These are phyloP conservation scores for Aspergillus unguis DNA, from an alignment of 2,329 filamentous ascomycete genomes.

Conservation along the genomic window DNA sequence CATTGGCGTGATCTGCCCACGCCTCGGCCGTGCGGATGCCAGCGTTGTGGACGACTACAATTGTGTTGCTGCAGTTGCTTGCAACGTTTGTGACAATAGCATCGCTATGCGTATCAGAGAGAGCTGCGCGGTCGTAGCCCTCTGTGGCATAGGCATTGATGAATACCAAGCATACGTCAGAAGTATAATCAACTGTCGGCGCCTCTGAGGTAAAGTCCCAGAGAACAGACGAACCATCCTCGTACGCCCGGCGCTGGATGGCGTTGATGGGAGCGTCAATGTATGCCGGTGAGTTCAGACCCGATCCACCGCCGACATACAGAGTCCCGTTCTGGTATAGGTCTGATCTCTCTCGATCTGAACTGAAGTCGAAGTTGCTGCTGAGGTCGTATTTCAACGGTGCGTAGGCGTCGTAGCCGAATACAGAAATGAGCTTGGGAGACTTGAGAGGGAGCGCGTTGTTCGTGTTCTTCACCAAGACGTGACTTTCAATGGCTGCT, in stretches of 20 bases:
- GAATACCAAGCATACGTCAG: conserved; percentile 49
- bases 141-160: conserved; percentile 51
- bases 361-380: background rate
- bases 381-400: conserved; percentile 7
- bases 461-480: conserved; percentile 52
- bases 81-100: conserved; percentile 56
- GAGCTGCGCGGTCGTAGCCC: conserved; percentile 32
- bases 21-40: conserved; percentile 54
- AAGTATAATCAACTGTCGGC: conserved; percentile 16
- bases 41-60: conserved; percentile 64
- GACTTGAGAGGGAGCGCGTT: conserved; percentile 47
- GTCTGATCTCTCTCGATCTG: background rate
- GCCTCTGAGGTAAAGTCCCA: conserved; percentile 20
- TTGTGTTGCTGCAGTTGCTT: conserved; percentile 57
- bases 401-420: conserved; percentile 25
- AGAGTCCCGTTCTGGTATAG: conserved; percentile 43
- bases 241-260: background rate
- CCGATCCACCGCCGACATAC: conserved; percentile 31
- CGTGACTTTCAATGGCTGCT: conserved; percentile 58
- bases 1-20: conserved; percentile 60
- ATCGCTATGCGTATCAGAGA: conserved; percentile 47
- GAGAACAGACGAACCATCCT: conserved; percentile 46
- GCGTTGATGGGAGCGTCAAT: background rate
- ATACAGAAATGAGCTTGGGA: conserved; percentile 23
- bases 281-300: background rate